These are phyloP conservation scores for Colletotrichum musae DNA, from an alignment of 2,329 filamentous ascomycete species.

Conservation along the genomic window DNA sequence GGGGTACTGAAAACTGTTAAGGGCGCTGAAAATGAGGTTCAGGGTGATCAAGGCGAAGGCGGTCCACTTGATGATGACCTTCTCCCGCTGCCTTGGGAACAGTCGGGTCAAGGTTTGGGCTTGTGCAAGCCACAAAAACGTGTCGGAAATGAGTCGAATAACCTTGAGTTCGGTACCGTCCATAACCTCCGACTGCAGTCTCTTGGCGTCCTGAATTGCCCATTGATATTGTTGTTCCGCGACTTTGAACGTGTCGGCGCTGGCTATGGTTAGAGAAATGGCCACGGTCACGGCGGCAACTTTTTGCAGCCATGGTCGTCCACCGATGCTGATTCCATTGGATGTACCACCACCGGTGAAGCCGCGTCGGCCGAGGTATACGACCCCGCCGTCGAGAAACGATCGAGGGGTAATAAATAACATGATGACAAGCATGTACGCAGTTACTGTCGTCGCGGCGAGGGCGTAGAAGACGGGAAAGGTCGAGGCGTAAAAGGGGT, in stretches of 20 bases:
- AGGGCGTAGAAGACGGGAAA: conserved; percentile 95
- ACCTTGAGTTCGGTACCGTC: conserved; percentile 89
- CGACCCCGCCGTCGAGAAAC: conserved; percentile 87
- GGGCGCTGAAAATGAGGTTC: conserved; percentile 90
- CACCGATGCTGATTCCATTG: conserved; percentile 86
- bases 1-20: conserved; percentile 84
- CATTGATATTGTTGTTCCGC: conserved; percentile 84
- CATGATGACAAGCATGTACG: conserved; percentile 94
- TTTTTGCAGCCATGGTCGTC: conserved; percentile 93
- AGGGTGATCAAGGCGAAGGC: conserved; percentile 94
- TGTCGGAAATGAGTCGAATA: conserved; percentile 93
- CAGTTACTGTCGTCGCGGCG: conserved; percentile 89
- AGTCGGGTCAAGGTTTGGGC: conserved; percentile 96
- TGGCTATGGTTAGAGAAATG: conserved; percentile 93
- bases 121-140: conserved; percentile 97
- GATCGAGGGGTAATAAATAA: conserved; percentile 95
- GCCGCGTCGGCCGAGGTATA: conserved; percentile 84
- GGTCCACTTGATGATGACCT: conserved; percentile 98
- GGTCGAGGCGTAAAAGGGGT: conserved; percentile 94
- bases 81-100: conserved; percentile 96
- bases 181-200: conserved; percentile 84
- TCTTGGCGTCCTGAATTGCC: conserved; percentile 84
- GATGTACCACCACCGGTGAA: conserved; percentile 89
- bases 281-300: conserved; percentile 81
- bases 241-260: conserved; percentile 89